These are phyloP conservation scores for Wallacemonas collosoma DNA, from an alignment of 208 protist species.

Conservation along the genomic window DNA sequence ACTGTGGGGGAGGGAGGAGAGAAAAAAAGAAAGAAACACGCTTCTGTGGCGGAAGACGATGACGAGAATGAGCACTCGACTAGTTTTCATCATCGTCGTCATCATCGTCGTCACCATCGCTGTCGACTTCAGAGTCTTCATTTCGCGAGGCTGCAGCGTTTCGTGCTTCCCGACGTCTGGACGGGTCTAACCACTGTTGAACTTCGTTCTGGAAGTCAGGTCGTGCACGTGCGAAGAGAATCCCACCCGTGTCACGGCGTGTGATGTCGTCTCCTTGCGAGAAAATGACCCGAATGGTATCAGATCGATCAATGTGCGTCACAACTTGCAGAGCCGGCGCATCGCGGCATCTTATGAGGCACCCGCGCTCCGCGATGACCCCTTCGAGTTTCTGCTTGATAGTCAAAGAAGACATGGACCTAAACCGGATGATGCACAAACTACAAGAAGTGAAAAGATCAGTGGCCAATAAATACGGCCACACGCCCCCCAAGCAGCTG, in stretches of 20 bases:
- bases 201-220: constrained; percentile 36
- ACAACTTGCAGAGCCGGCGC: constrained; percentile 47
- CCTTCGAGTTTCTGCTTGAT: constrained; percentile 11
- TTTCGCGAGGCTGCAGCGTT: background rate
- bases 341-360: constrained; percentile 41
- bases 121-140: constrained; percentile 18
- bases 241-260: background rate
- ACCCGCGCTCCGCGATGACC: constrained; percentile 31
- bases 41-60: constrained; percentile 16
- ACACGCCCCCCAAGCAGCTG: no score
- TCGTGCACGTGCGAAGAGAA: constrained; percentile 34
- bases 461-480: no score
- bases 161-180: constrained; percentile 18
- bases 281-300: constrained; percentile 16
- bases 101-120: constrained; percentile 22
- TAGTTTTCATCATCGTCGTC: constrained; percentile 11
- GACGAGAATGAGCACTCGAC: constrained; percentile 10
- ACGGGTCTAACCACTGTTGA: constrained; percentile 48
- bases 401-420: background rate
- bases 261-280: constrained; percentile 13
- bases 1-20: background rate
- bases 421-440: no score
- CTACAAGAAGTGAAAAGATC: no score
- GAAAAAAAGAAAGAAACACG: constrained; percentile 16
- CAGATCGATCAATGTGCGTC: constrained; percentile 35